Percentiles rank a stretch among this genome's conserved stretches.
These are phyloP conservation scores for Stromatinia cepivora DNA, from an alignment of 2,329 filamentous ascomycete species.

Conservation along the genomic window DNA sequence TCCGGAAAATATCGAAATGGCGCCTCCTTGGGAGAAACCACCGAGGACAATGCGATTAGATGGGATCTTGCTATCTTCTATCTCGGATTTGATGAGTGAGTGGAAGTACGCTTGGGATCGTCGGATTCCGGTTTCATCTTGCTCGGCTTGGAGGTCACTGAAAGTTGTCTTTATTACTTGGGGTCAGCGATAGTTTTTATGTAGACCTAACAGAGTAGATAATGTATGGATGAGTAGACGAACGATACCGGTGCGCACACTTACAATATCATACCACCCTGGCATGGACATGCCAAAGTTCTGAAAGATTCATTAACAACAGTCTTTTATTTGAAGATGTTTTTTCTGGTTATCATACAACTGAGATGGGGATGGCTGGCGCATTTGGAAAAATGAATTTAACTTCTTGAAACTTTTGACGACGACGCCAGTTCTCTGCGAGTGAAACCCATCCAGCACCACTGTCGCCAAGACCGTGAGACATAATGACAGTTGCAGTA, in stretches of 20 bases:
- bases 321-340: not conserved
- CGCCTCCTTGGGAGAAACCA: slow-evolving; percentile 84
- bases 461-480: slow-evolving; percentile 87
- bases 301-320: slow-evolving; percentile 45
- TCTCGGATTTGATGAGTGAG: slow-evolving; percentile 74
- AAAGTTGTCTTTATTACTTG: slow-evolving; percentile 44
- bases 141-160: slow-evolving; percentile 48
- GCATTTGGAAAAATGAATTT: slow-evolving; percentile 95
- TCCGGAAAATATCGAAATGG: slow-evolving; percentile 79
- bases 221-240: slow-evolving; percentile 26
- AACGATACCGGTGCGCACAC: slow-evolving; percentile 35
- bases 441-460: slow-evolving; percentile 77
- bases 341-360: slow-evolving; percentile 47
- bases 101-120: slow-evolving; percentile 75
- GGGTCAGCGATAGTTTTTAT: slow-evolving; percentile 6
- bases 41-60: slow-evolving; percentile 82
- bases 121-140: slow-evolving; percentile 74
- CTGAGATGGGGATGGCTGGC: slow-evolving; percentile 81
- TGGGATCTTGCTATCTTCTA: slow-evolving; percentile 72
- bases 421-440: slow-evolving; percentile 82
- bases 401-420: slow-evolving; percentile 80
- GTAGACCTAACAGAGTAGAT: too few relatives aligned
- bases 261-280: slow-evolving; percentile 82
- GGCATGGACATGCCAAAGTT: slow-evolving; percentile 80
- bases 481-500: slow-evolving; percentile 92